Conservation (phyloP, 169 alveolate genomes). For the Plasmodium inui region DNA sequence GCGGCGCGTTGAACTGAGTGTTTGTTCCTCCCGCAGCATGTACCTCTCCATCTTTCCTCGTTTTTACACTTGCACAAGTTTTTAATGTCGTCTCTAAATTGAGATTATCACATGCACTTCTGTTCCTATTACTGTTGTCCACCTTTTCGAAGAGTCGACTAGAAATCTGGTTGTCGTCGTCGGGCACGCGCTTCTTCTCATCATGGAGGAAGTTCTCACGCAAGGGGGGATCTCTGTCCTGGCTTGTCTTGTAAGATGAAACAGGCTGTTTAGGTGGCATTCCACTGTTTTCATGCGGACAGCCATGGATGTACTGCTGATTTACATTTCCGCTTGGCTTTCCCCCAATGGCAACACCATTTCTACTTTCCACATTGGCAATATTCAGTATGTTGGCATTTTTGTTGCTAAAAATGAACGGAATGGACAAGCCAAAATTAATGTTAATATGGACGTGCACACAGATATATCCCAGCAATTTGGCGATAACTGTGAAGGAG, state of each 20-base stretch:
- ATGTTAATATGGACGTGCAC: conserved; percentile 49
- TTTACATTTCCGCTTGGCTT: not conserved
- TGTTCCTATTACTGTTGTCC: not conserved
- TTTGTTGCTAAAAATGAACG: conserved; percentile 35
- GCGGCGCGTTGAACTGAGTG: not conserved
- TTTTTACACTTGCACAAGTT: not conserved
- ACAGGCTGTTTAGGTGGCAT: not conserved
- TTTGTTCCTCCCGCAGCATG: not conserved
- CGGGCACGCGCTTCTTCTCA: not conserved
- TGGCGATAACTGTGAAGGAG: conserved; percentile 51
- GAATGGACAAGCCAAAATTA: conserved; percentile 58
- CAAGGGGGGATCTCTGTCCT: not conserved
- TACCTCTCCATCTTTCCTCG: not conserved
- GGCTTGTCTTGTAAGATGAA: not conserved
- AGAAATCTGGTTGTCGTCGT: not conserved
- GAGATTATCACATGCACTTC: not conserved
- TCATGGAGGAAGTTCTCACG: not conserved
- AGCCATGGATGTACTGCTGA: not conserved
- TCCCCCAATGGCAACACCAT: not conserved
- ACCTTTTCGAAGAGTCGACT: not conserved
- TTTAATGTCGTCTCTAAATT: not conserved
- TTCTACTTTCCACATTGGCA: conserved; percentile 6
- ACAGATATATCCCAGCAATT: conserved; percentile 63
- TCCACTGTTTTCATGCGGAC: not conserved
- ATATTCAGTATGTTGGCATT: conserved; percentile 39